Conservation (phyloP, 2,329 filamentous ascomycete genomes). For the Periconia digitata region DNA sequence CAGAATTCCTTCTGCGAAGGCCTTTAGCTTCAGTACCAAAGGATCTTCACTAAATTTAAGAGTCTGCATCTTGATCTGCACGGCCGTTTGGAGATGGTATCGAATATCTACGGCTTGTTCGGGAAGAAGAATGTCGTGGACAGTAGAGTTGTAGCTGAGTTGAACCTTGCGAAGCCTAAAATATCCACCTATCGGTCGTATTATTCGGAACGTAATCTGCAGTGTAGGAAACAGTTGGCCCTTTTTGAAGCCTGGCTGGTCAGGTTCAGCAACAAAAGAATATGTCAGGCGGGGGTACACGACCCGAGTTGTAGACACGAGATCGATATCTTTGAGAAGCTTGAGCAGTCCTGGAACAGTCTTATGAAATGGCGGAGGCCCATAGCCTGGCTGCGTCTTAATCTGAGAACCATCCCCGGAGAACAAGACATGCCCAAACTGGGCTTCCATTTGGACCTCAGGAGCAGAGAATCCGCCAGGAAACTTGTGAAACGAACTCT, state of each 20-base stretch:
- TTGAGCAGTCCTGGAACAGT: conserved; percentile 24
- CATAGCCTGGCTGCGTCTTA: conserved; percentile 3
- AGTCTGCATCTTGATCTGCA: conserved; percentile 16
- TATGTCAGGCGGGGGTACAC: conserved; percentile 22
- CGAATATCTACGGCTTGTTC: conserved; percentile 30
- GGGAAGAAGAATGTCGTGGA: conserved; percentile 35
- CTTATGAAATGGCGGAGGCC: conserved; percentile 15
- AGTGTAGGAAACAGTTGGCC: conserved; percentile 26
- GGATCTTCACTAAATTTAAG: no score
- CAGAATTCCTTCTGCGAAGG: conserved; percentile 18
- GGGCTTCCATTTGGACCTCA: conserved; percentile 15
- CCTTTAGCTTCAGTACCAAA: conserved; percentile 18
- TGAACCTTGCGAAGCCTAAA: conserved; percentile 21
- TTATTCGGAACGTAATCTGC: conserved; percentile 20
- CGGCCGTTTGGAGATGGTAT: conserved; percentile 22
- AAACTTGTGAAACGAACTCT: not conserved
- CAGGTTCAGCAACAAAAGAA: conserved; percentile 25
- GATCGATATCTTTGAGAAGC: conserved; percentile 17
- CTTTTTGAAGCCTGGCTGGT: conserved; percentile 8
- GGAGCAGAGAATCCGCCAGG: conserved; percentile 14
- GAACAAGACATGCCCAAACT: conserved; percentile 30
- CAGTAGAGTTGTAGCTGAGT: conserved; percentile 23
- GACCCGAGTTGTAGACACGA: no score
- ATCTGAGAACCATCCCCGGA: conserved; percentile 12
- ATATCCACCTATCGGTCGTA: conserved; percentile 10